A percentile compares a stretch with the other conserved stretches of the same genome.
Evolutionary conservation across 2,329 filamentous ascomycete genomes (phyloP).

Genomic region (Falciphora oryzae): DNA sequence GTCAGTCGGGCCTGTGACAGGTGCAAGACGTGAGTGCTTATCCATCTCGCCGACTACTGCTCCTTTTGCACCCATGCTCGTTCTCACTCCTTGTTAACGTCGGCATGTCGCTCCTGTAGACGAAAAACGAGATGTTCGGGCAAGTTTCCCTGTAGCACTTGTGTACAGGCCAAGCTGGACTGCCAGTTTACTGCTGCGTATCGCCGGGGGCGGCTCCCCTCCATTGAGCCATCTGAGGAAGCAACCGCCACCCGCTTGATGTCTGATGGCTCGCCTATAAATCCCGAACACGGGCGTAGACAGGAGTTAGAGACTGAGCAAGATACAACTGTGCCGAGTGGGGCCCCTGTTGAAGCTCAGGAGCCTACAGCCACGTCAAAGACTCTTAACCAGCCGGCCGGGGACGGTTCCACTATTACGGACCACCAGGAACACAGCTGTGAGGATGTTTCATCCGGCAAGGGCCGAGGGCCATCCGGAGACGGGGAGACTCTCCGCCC

Average conservation of each 20-base stretch:
- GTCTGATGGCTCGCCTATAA: background rate
- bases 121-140: slow-evolving; percentile 5
- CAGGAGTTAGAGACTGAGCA: background rate
- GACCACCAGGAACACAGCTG: background rate
- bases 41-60: background rate
- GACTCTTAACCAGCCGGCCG: background rate
- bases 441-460: background rate
- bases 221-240: background rate
- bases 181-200: slow-evolving; percentile 2
- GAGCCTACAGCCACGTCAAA: background rate
- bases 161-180: background rate
- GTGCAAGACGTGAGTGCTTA: slow-evolving; percentile 6
- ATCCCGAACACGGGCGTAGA: too few relatives aligned
- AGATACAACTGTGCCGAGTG: background rate
- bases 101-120: background rate
- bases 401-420: background rate
- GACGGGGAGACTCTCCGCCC: background rate
- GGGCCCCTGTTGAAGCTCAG: background rate
- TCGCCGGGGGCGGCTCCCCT: background rate
- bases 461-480: background rate
- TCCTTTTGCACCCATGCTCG: background rate
- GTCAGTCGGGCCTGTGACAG: slow-evolving; percentile 8
- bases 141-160: slow-evolving; percentile 1
- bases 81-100: background rate
- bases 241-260: background rate